Percentiles rank a stretch among this genome's conserved stretches.
phyloP scores from a whole-genome alignment of 2,329 filamentous ascomycete species.

The Sclerotinia minor region DNA sequence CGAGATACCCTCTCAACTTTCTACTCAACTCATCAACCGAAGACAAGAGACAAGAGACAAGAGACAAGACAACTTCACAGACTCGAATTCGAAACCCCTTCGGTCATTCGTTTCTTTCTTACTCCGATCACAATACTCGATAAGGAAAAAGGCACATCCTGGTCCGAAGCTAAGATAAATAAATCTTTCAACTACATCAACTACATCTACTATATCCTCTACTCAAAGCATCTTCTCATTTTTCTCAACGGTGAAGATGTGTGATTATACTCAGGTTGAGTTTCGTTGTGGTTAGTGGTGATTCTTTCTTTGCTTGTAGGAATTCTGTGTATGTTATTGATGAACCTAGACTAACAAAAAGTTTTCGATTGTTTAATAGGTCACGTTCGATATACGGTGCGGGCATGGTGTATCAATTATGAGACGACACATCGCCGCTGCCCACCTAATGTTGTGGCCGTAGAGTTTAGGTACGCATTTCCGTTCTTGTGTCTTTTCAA shows the following conservation, averaged over 20 bases:
- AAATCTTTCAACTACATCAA: conserved; percentile 6
- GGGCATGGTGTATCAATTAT: conserved; percentile 53
- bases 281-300: conserved; percentile 47
- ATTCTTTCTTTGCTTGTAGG: neutral
- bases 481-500: neutral
- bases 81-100: neutral
- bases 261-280: conserved; percentile 60
- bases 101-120: neutral
- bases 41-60: too few relatives aligned
- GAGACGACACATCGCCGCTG: conserved; percentile 56
- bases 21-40: neutral
- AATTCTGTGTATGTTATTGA: conserved; percentile 1
- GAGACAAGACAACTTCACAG: neutral
- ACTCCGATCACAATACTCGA: conserved; percentile 9
- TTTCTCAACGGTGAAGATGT: conserved; percentile 46
- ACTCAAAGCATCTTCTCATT: neutral
- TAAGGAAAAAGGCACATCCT: conserved; percentile 18
- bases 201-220: too few relatives aligned
- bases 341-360: conserved; percentile 3
- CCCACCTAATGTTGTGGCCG: conserved; percentile 51
- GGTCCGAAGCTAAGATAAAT: conserved; percentile 19
- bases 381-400: conserved; percentile 56
- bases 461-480: conserved; percentile 35
- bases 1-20: neutral
- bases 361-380: conserved; percentile 34